Base-by-base conservation (phyloP, 1,139 yeast species). In the Wickerhamomyces sp. region DNA sequence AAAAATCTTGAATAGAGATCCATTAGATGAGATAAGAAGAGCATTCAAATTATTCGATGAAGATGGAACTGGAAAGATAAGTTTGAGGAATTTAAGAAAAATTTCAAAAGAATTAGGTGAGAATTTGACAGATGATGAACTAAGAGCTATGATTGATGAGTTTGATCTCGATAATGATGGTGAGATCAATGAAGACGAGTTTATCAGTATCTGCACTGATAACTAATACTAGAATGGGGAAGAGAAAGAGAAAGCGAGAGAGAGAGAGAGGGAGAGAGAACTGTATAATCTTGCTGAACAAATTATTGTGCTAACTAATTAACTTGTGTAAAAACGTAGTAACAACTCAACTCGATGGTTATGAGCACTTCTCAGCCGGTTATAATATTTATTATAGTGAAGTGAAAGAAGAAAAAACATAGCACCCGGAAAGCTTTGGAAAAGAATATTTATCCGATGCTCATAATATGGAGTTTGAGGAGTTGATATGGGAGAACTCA, bases 101-200 rank as follows among this genome's bases (percentile, higher is more conserved):
- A 95, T 91, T 1, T 94, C 97, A 14, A 84, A 84, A 52, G 97
- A 91, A 47, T 64, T 93, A 42, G 96, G 96, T 1, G 98, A 93
- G 58, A 85, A 83, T 51, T 66, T 93, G 40, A 82, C 87, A 9
- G 98, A 91, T 46, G 96, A 88, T 41, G 98, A 93, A 52, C 68
- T 93, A 38, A 73, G 84, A 46, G 96, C 97, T 11, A 91, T 93
- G 98, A 91, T 93, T 46, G 96, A 89, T 45, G 98, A 91, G 60
- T 93, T 93, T 55, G 99, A 93, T 61, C 64, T 91, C 40, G 97
- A 93, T 58, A 95, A 86, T 44, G 98, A 93, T 57, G 98, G 97
- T 32, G 96, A 85, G 49, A 88, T 93, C 49, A 83, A 82, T 51
- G 93, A 86, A 54, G 91, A 87, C 45, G 99, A 93, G 64, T 93